phyloP scores from a whole-genome alignment of 2,329 filamentous ascomycete species.

The Cytospora mali region DNA sequence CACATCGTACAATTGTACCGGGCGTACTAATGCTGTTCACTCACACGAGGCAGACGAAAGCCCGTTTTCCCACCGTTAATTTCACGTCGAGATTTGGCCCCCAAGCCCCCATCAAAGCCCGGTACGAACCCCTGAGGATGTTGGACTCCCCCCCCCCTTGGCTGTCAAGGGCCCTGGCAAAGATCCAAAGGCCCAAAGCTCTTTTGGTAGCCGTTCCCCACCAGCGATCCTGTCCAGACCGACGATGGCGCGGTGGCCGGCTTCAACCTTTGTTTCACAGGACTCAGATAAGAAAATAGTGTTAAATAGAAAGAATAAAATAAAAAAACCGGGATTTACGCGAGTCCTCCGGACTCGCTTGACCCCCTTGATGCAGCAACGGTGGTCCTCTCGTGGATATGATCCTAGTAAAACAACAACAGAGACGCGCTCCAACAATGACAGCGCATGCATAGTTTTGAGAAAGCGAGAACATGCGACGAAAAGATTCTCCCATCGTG shows the following conservation, averaged over 20 bases:
- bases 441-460: background rate
- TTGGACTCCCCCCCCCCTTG: background rate
- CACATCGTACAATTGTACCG: background rate
- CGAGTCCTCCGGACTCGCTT: background rate
- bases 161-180: background rate
- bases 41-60: background rate
- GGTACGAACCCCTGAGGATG: background rate
- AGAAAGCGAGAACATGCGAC: slow-evolving; percentile 3
- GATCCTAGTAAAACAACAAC: background rate
- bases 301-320: too few species aligned
- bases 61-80: background rate
- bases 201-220: background rate
- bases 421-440: background rate
- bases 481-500: background rate
- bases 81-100: background rate
- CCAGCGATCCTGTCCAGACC: background rate
- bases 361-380: background rate
- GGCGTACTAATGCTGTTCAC: background rate
- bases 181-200: background rate
- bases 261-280: background rate
- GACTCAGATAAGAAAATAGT: background rate
- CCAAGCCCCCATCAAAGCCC: background rate
- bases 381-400: background rate
- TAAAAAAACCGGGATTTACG: background rate
- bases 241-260: background rate